phyloP scores from a whole-genome alignment of 2,329 filamentous ascomycete species.

The Plenodomus biglobosus region DNA sequence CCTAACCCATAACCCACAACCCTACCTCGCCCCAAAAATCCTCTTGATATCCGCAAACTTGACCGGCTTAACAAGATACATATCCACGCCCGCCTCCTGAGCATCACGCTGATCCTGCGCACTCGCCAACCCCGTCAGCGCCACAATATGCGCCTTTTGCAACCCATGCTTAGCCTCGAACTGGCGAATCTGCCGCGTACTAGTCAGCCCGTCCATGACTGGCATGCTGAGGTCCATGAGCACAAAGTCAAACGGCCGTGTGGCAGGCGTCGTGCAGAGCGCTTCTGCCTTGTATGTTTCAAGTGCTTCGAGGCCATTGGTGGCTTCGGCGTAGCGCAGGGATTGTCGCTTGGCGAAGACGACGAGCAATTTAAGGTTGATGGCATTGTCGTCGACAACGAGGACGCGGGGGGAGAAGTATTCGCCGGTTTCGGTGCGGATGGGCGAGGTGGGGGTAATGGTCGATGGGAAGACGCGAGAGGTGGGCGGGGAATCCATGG shows the following conservation, averaged over 20 bases:
- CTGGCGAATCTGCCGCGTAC: constrained; percentile 32
- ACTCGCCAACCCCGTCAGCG: constrained; percentile 43
- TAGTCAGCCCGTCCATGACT: constrained; percentile 45
- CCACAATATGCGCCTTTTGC: constrained; percentile 32
- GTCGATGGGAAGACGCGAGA: constrained; percentile 18
- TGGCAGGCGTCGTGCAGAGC: constrained; percentile 11
- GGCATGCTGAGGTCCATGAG: constrained; percentile 44
- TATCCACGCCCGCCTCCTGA: constrained; percentile 40
- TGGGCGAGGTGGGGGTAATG: constrained; percentile 20
- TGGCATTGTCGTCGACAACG: constrained; percentile 40
- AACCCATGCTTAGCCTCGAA: constrained; percentile 30
- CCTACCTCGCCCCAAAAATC: constrained; percentile 19
- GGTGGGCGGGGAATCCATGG: constrained; percentile 14
- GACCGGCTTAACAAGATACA: constrained; percentile 45
- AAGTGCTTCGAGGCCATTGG: constrained; percentile 38
- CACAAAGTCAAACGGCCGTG: constrained; percentile 33
- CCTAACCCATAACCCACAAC: neutral
- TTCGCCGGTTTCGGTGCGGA: constrained; percentile 15
- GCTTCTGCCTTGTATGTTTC: constrained; percentile 27
- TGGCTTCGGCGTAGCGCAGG: constrained; percentile 31
- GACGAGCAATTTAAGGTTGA: constrained; percentile 41
- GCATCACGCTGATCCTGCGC: constrained; percentile 40
- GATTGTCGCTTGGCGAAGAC: constrained; percentile 46
- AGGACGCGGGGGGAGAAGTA: constrained; percentile 37
- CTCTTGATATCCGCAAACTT: constrained; percentile 39